A percentile compares a stretch with the other conserved stretches of the same genome.
phyloP scores from a whole-genome alignment of 2,329 filamentous ascomycete species.

The Cercospora zeina region DNA sequence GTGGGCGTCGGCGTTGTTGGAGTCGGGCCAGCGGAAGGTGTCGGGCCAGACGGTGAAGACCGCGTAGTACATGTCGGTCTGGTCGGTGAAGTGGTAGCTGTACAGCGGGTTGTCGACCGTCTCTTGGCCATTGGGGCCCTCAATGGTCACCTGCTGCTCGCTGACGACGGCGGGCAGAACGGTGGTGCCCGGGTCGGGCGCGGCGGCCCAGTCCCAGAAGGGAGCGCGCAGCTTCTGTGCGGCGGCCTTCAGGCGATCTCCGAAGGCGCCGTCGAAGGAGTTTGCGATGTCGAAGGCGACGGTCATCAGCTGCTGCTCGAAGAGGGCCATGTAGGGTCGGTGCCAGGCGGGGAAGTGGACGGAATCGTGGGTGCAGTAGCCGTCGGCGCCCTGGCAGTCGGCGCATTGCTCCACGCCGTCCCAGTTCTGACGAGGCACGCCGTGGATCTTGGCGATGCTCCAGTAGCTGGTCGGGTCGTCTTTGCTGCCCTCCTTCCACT shows the following conservation, averaged over 20 bases:
- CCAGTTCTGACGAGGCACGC: slow-evolving; percentile 37
- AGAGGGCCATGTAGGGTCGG: slow-evolving; percentile 39
- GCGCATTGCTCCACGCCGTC: slow-evolving; percentile 36
- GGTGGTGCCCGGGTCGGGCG: slow-evolving; percentile 26
- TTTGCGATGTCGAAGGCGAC: slow-evolving; percentile 35
- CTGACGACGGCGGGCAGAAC: slow-evolving; percentile 33
- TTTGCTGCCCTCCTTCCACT: slow-evolving; percentile 19
- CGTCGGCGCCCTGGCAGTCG: slow-evolving; percentile 33
- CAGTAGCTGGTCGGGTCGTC: slow-evolving; percentile 25
- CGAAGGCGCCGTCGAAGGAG: slow-evolving; percentile 29
- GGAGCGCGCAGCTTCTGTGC: slow-evolving; percentile 33
- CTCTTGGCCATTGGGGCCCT: slow-evolving; percentile 31
- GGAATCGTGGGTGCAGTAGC: slow-evolving; percentile 42
- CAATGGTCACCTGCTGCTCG: slow-evolving; percentile 32
- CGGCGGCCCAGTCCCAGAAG: slow-evolving; percentile 37
- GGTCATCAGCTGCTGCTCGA: slow-evolving; percentile 39
- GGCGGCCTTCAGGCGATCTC: slow-evolving; percentile 32
- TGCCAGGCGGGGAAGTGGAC: slow-evolving; percentile 42
- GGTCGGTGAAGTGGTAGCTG: slow-evolving; percentile 30
- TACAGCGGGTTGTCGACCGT: slow-evolving; percentile 37
- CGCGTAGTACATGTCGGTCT: slow-evolving; percentile 33
- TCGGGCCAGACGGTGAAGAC: slow-evolving; percentile 37
- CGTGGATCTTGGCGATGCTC: slow-evolving; percentile 32
- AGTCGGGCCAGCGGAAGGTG: slow-evolving; percentile 38
- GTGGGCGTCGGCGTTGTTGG: slow-evolving; percentile 28